phyloP scores from a whole-genome alignment of 441 rosid species.

The Populus tomentosa region DNA sequence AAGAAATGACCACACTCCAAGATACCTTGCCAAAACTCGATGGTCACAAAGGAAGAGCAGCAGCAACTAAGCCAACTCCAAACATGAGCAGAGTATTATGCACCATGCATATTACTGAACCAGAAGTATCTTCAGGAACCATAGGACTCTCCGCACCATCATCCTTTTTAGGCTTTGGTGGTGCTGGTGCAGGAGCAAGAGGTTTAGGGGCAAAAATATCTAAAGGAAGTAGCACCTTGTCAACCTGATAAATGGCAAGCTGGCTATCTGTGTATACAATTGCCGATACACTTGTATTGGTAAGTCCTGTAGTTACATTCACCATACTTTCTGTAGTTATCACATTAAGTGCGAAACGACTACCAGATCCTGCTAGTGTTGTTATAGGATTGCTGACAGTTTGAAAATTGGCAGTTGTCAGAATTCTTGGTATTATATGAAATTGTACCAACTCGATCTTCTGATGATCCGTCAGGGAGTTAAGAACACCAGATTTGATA shows the following conservation, averaged over 20 bases:
- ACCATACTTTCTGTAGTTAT: neutral
- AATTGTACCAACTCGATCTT: neutral
- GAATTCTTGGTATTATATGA: neutral
- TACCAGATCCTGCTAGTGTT: neutral
- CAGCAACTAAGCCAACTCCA: neutral
- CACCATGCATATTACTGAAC: neutral
- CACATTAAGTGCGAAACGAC: neutral
- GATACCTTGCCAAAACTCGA: neutral
- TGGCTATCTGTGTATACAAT: neutral
- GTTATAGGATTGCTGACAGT: neutral
- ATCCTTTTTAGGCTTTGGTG: neutral
- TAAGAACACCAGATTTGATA: neutral
- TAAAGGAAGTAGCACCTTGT: neutral
- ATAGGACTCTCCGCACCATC: neutral
- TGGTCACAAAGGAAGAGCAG: neutral
- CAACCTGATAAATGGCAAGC: neutral
- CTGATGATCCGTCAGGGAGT: neutral
- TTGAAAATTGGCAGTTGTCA: neutral
- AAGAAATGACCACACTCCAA: neutral
- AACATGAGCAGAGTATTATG: neutral
- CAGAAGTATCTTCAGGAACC: neutral
- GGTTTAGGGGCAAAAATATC: neutral
- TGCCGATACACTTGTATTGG: neutral
- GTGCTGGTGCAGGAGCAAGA: neutral
- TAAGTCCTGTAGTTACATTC: neutral